These are phyloP conservation scores for Quercus gilva DNA, from an alignment of 306 rosid species.

Conservation along the genomic window DNA sequence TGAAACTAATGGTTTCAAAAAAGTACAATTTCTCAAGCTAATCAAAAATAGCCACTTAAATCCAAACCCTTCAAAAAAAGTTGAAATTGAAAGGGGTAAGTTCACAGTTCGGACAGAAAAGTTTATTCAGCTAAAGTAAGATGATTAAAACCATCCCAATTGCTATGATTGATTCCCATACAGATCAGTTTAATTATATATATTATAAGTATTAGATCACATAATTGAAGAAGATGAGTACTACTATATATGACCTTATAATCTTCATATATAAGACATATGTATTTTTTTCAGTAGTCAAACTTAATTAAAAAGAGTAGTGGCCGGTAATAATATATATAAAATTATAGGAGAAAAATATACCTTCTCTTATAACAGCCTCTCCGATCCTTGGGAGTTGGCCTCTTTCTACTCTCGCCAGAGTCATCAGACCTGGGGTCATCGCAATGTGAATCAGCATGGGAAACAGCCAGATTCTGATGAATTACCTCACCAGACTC, in stretches of 20 bases:
- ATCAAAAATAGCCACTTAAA: not conserved
- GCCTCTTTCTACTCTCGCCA: constrained; percentile 38
- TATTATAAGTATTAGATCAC: too few species aligned
- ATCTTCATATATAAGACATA: not conserved
- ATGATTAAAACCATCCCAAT: not conserved
- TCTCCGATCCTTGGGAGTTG: constrained; percentile 45
- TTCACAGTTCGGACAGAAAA: too few species aligned
- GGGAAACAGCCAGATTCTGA: constrained; percentile 14
- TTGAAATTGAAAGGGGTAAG: not conserved
- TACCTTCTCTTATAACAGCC: constrained; percentile 84
- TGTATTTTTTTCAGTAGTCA: too few species aligned
- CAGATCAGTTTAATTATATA: too few species aligned
- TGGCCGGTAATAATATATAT: too few species aligned
- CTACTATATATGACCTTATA: not conserved
- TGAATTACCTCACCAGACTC: not conserved
- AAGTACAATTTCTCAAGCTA: not conserved
- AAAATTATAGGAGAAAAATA: not conserved
- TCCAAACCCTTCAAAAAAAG: not conserved
- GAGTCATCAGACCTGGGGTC: constrained; percentile 47
- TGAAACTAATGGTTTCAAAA: not conserved
- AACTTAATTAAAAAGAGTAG: too few species aligned
- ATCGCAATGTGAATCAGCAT: constrained; percentile 33
- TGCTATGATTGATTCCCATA: too few species aligned
- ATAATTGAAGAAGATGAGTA: too few species aligned
- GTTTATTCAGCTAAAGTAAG: not conserved